These are phyloP conservation scores for Eucalyptus dawsonii DNA, from an alignment of 345 rosid species.

Conservation along the genomic window DNA sequence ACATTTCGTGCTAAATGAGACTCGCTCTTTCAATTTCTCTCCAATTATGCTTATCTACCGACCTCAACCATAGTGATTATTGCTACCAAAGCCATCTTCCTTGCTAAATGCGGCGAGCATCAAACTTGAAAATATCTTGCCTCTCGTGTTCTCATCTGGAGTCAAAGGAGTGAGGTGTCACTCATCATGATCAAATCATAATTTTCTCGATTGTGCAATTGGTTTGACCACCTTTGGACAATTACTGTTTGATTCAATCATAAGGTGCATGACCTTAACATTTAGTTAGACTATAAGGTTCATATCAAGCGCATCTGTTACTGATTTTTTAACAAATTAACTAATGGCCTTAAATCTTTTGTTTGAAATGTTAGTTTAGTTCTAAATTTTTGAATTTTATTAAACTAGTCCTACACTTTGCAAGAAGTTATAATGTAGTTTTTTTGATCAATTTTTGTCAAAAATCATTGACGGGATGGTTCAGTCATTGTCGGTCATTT, in stretches of 20 bases:
- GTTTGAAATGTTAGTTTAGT: accelerated
- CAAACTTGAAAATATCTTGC: background rate
- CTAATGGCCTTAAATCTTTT: background rate
- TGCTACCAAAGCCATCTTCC: background rate
- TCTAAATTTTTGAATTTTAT: background rate
- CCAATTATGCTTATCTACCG: background rate
- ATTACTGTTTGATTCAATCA: background rate
- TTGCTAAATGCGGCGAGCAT: background rate
- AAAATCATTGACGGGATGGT: accelerated
- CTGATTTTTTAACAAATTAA: background rate
- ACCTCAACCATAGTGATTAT: background rate
- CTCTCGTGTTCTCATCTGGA: background rate
- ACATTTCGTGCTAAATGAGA: background rate
- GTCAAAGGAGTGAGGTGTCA: background rate
- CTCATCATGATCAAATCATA: background rate
- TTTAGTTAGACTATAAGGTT: background rate
- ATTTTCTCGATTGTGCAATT: background rate
- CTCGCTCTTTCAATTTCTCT: background rate
- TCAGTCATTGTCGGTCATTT: accelerated
- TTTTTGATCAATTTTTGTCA: accelerated
- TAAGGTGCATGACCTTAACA: background rate
- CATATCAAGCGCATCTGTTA: background rate
- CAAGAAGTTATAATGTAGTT: background rate
- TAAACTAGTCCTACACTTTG: background rate
- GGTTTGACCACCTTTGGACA: background rate